A percentile compares a stretch with the other conserved stretches of the same genome.
phyloP scores from a whole-genome alignment of 140 eudicot species.

The Bidens hawaiensis region DNA sequence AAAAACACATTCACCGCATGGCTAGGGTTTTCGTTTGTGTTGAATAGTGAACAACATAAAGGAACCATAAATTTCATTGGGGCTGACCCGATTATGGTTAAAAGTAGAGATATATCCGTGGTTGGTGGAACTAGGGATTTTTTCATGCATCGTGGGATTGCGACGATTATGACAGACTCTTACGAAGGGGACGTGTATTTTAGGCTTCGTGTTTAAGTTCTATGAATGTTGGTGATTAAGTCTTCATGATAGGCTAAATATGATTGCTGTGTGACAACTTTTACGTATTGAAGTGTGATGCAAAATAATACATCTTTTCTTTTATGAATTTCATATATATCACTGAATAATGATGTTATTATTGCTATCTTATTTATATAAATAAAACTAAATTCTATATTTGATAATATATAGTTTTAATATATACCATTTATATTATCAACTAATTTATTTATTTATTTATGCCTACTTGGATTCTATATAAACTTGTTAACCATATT shows the following conservation, averaged over 20 bases:
- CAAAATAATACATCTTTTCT: constrained; percentile 3
- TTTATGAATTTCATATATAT: neutral
- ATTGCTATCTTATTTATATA: neutral
- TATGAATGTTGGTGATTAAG: constrained; percentile 50
- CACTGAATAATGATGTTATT: neutral
- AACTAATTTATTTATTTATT: no score
- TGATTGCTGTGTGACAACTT: neutral
- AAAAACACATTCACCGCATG: constrained; percentile 40
- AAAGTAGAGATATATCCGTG: constrained; percentile 51
- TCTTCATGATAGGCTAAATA: neutral
- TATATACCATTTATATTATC: no score
- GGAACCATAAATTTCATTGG: constrained; percentile 52
- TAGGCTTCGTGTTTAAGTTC: constrained; percentile 47
- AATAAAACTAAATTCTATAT: no score
- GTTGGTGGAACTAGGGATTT: constrained; percentile 26
- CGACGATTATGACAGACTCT: constrained; percentile 47
- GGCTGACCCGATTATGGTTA: constrained; percentile 42
- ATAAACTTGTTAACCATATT: no score
- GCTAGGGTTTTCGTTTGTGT: constrained; percentile 51
- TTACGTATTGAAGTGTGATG: neutral
- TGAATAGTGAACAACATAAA: constrained; percentile 29
- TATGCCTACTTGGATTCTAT: no score
- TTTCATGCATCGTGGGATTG: constrained; percentile 59
- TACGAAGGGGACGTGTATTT: constrained; percentile 49
- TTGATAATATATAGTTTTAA: no score